Evolutionary conservation across 2,329 filamentous ascomycete genomes (phyloP).

Genomic region (Nigrograna mackinnonii): DNA sequence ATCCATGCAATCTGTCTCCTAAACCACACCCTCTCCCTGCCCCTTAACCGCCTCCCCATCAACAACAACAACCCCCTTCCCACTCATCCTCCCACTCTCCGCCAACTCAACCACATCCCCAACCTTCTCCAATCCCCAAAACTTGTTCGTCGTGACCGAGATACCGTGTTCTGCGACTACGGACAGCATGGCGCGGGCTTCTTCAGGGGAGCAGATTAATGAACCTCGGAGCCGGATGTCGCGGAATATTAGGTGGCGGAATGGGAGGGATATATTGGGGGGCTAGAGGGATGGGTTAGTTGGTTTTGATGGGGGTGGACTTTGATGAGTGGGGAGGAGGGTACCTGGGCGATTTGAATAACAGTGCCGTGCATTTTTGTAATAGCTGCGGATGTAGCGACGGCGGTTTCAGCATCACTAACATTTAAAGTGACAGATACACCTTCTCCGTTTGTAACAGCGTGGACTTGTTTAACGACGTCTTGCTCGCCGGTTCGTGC

Average conservation of each 20-base stretch:
- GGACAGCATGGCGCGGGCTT: conserved; percentile 54
- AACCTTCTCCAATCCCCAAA: conserved; percentile 57
- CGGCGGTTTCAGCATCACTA: conserved; percentile 55
- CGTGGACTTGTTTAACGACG: conserved; percentile 52
- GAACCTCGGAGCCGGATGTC: conserved; percentile 56
- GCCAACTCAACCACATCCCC: conserved; percentile 55
- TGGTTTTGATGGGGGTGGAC: not conserved
- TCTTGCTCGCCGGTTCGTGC: conserved; percentile 52
- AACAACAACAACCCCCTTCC: conserved; percentile 59
- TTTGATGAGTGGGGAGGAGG: too few species aligned
- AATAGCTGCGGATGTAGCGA: conserved; percentile 56
- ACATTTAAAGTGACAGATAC: conserved; percentile 59
- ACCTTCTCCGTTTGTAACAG: conserved; percentile 53
- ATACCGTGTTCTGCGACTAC: conserved; percentile 52
- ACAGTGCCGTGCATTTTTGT: conserved; percentile 64
- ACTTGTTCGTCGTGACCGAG: conserved; percentile 54
- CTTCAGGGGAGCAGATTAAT: conserved; percentile 46
- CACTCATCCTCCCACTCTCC: conserved; percentile 56
- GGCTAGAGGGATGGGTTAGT: too few species aligned
- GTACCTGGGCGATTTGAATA: conserved; percentile 61
- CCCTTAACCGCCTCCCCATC: too few species aligned
- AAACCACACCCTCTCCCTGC: too few species aligned
- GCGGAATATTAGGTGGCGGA: conserved; percentile 56
- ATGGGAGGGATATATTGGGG: conserved; percentile 42
- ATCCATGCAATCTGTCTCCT: too few species aligned